Base-by-base conservation (phyloP, 1,284 basidiomycete genomes). In the Pseudozyma sp. region DNA sequence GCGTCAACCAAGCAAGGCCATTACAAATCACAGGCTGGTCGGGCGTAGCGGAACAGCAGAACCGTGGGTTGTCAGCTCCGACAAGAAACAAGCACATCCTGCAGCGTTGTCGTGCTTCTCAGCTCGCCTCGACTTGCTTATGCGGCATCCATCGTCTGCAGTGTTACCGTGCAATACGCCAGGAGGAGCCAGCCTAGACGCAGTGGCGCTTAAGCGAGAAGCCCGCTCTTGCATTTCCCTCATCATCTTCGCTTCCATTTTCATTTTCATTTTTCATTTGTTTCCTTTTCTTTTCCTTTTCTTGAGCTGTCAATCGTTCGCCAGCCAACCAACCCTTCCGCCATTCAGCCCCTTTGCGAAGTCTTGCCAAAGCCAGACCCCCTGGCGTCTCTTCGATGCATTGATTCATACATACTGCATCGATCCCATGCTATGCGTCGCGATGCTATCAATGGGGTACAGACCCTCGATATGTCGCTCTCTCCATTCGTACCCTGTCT, bases 331-430 rank as follows among this genome's bases (percentile, higher is more conserved):
- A 21, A 25, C 19, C 18, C 5, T 44, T 8, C 8, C 44, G 18
- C 13, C 18, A 47, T 21, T 25, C 45, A 18, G 10, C 12, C 18
- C 10, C 44, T 43, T 52, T 12, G 25, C n/a, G 5, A 61, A 51
- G 40, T 36, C 61, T 58, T 61, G 58, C 49, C 58, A 57, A 61
- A 48, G 53, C 61, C 61, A 61, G 50, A 57, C 60, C 53, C 53
- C 67, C 67, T 70, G 42, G 61, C 67, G 56, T 64, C 48, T 31
- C 21, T 31, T 62, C 65, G 60, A 64, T 64, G 52, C 61, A 56
- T 56, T 34, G 38, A 36, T 59, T 18, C 40, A 49, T 54, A 35
- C 38, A 36, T 45, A 11, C 47, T 56, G 60, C 66, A 47, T 59
- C 54, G 40, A 57, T 55, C 36, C 36, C 16, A 14, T 31, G 25